Percentiles rank a stretch among this genome's conserved stretches.
These are phyloP conservation scores for Lycium barbarum DNA, from an alignment of 257 asterid species.

Conservation along the genomic window DNA sequence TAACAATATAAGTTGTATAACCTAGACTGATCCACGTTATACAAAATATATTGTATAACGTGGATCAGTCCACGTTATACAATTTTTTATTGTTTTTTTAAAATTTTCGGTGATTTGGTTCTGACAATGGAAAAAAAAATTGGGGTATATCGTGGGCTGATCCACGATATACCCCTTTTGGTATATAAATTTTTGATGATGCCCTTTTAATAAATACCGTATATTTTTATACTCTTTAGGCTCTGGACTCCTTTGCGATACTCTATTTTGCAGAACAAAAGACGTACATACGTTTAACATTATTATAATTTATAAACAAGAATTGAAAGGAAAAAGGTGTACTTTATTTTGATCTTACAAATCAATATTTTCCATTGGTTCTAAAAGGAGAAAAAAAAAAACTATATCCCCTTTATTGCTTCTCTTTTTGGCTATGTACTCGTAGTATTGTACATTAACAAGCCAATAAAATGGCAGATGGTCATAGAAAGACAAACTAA, in stretches of 20 bases:
- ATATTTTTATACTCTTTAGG: too few species aligned
- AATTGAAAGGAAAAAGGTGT: background rate
- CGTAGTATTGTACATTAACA: background rate
- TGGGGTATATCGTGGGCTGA: too few species aligned
- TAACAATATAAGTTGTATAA: too few species aligned
- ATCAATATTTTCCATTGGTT: background rate
- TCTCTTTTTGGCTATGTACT: conserved; percentile 31
- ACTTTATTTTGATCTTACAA: conserved; percentile 21
- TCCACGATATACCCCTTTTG: too few species aligned
- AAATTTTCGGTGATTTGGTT: too few species aligned
- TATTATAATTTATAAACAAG: background rate
- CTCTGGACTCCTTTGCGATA: background rate
- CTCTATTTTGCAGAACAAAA: background rate
- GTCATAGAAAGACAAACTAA: conserved; percentile 28
- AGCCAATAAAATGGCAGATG: background rate
- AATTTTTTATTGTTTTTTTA: too few species aligned
- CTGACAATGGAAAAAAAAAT: too few species aligned
- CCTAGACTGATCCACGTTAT: too few species aligned
- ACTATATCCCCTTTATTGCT: conserved; percentile 38
- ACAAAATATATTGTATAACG: too few species aligned
- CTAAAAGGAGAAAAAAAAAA: background rate
- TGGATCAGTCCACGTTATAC: too few species aligned
- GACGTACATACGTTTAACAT: background rate
- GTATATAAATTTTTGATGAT: too few species aligned
- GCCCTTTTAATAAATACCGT: too few species aligned